Conservation (phyloP, 2,329 filamentous ascomycete genomes). For the Tolypocladium tundrense region DNA sequence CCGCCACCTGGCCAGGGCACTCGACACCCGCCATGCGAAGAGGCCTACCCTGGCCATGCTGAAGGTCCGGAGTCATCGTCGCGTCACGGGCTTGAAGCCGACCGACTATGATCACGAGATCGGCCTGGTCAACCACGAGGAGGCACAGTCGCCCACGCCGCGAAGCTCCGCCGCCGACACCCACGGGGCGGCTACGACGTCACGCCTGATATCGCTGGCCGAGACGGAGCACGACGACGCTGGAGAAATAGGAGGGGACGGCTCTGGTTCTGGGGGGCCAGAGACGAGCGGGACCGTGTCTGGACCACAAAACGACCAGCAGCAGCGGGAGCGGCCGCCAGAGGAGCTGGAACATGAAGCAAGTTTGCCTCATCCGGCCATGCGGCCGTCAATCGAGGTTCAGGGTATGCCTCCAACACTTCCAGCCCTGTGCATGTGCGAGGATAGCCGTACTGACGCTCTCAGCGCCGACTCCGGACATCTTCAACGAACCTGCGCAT, state of each 20-base stretch:
- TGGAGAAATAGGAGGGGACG: background rate
- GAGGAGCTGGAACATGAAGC: constrained; percentile 1
- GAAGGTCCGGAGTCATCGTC: constrained; percentile 39
- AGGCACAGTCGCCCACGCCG: constrained; percentile 12
- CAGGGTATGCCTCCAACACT: constrained; percentile 11
- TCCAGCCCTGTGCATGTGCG: background rate
- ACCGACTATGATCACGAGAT: constrained; percentile 64
- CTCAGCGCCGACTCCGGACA: constrained; percentile 19
- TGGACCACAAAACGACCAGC: background rate
- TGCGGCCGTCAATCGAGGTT: constrained; percentile 22
- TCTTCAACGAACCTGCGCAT: constrained; percentile 12
- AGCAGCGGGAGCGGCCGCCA: background rate
- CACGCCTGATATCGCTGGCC: constrained; percentile 6
- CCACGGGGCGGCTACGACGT: constrained; percentile 5
- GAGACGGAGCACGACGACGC: constrained; percentile 1
- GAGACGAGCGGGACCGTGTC: background rate
- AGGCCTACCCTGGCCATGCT: constrained; percentile 15
- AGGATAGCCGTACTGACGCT: background rate
- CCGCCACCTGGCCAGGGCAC: background rate
- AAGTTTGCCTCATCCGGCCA: constrained; percentile 9
- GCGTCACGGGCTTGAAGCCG: constrained; percentile 43
- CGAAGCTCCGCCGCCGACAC: constrained; percentile 9
- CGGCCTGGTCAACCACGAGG: constrained; percentile 49
- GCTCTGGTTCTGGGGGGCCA: background rate
- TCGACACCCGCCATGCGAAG: constrained; percentile 8